Base-by-base conservation (phyloP, 345 rosid genomes). In the Crucihimalaya himalaica region DNA sequence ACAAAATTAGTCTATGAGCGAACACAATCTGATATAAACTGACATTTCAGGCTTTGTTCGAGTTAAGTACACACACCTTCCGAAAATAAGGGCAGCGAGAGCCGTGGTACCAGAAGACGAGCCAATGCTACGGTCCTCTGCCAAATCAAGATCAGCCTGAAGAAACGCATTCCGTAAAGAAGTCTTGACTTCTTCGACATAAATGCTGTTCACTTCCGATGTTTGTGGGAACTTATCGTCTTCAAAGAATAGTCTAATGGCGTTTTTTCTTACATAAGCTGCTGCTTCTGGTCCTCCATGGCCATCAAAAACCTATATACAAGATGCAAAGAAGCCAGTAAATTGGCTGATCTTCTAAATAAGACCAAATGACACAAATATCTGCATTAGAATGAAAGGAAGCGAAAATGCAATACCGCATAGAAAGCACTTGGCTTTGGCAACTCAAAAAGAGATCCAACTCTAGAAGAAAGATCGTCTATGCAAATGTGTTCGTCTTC, bases 271-370 rank as follows among this genome's bases (percentile, higher is more conserved):
- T 72, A 93, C 46, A 45, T 84, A 89, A 54, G 92, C 74, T 57
- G 98, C 94, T 16, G 98, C 98, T 48, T 89, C 97, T 8, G 92
- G 87, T 65, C 98, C 98, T 52, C 93, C 97, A 77, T 93, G 98
- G 42, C 98, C 98, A 79, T 93, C 97, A 77, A 90, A 93, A 37
- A 93, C 79, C 79, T 75, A 60, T 12, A 42, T 1, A 27, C 10
- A 29, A 39, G 45, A 19, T 13, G 16, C 45, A 35, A 5, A 29
- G 5, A 45, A 50, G 5, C 5, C 27, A 42, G 5, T 68, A 39
- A 39, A 56, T 37, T 4, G 11, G 2, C 10, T 20, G 14, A 66
- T 40, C 45, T 14, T 14, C 45, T 39, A 5, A 57, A 35, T 35
- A 19, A 4, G 46, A 39, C 12, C 14, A 35, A 35, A 34, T 7